Percentiles rank a stretch among this genome's conserved stretches.
phyloP scores from a whole-genome alignment of 768 basidiomycete genomes.

The Lentinula guzmanii region DNA sequence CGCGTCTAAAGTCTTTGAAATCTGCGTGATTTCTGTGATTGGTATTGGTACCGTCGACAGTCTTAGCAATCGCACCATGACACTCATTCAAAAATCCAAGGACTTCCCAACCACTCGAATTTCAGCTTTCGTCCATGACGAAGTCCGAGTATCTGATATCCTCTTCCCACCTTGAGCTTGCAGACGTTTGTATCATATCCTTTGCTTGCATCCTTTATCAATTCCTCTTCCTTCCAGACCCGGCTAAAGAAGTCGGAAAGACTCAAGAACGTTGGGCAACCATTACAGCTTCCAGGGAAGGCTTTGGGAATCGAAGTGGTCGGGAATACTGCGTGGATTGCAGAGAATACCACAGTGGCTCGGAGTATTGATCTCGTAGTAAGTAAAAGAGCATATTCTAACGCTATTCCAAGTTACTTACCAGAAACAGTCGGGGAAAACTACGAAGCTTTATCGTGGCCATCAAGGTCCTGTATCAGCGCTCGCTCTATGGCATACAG shows the following conservation, averaged over 20 bases:
- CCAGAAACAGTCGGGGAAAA: slow-evolving; percentile 66
- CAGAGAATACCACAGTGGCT: slow-evolving; percentile 75
- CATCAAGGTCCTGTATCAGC: slow-evolving; percentile 89
- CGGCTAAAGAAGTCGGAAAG: slow-evolving; percentile 67
- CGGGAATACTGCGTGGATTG: slow-evolving; percentile 74
- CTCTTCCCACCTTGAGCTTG: slow-evolving; percentile 62
- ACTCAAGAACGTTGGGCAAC: slow-evolving; percentile 68
- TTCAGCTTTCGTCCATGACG: background rate
- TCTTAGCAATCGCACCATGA: too few relatives aligned
- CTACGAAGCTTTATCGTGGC: slow-evolving; percentile 67
- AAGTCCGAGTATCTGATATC: slow-evolving; percentile 61
- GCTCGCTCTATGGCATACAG: slow-evolving; percentile 47
- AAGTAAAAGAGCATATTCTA: slow-evolving; percentile 6
- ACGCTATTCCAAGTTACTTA: background rate
- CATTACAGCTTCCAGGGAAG: slow-evolving; percentile 72
- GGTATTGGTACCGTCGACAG: too few relatives aligned
- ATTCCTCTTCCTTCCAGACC: slow-evolving; percentile 34
- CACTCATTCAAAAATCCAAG: too few relatives aligned
- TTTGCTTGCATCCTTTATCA: background rate
- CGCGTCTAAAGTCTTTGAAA: too few relatives aligned
- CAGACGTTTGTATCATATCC: slow-evolving; percentile 38
- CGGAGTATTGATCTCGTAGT: slow-evolving; percentile 78
- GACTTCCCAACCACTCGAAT: too few relatives aligned
- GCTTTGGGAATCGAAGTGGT: slow-evolving; percentile 65
- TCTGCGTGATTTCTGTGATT: too few relatives aligned